A percentile compares a stretch with the other conserved stretches of the same genome.
Conservation (phyloP, 2,329 filamentous ascomycete species). For the Cercospora sp. region DNA sequence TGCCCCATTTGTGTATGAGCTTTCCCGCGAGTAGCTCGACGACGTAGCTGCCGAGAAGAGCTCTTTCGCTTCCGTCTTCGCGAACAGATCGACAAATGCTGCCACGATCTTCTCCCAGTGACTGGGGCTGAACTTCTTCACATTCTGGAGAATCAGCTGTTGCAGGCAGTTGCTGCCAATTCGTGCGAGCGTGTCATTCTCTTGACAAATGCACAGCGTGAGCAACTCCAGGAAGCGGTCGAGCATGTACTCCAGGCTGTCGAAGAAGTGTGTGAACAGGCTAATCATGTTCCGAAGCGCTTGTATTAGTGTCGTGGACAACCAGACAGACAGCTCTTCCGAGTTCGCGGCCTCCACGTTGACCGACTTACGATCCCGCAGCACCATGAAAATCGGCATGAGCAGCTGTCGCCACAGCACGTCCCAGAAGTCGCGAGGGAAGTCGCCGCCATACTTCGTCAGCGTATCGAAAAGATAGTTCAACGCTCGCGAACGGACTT, state of each 20-base stretch:
- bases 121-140: conserved; percentile 79
- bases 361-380: conserved; percentile 85
- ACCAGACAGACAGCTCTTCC: conserved; percentile 96
- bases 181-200: conserved; percentile 96
- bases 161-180: conserved; percentile 98
- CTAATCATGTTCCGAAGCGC: conserved; percentile 97
- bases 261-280: conserved; percentile 97
- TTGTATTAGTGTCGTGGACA: conserved; percentile 99
- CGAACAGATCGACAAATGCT: conserved; percentile 93
- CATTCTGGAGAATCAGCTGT: conserved; percentile 93
- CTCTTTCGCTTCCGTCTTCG: conserved; percentile 89
- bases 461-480: conserved; percentile 97
- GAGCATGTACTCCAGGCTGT: conserved; percentile 94
- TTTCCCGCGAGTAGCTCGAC: conserved; percentile 31
- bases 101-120: conserved; percentile 96
- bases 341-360: conserved; percentile 95
- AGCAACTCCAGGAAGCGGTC: conserved; percentile 94
- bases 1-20: conserved; percentile 29
- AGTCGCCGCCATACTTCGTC: conserved; percentile 84
- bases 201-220: conserved; percentile 95
- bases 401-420: conserved; percentile 95
- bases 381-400: conserved; percentile 97
- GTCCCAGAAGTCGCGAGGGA: conserved; percentile 95
- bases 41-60: conserved; percentile 80
- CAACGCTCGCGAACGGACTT: conserved; percentile 83